These are phyloP conservation scores for Chalciporus piperatoides DNA, from an alignment of 1,284 basidiomycete genomes.

Conservation along the genomic window DNA sequence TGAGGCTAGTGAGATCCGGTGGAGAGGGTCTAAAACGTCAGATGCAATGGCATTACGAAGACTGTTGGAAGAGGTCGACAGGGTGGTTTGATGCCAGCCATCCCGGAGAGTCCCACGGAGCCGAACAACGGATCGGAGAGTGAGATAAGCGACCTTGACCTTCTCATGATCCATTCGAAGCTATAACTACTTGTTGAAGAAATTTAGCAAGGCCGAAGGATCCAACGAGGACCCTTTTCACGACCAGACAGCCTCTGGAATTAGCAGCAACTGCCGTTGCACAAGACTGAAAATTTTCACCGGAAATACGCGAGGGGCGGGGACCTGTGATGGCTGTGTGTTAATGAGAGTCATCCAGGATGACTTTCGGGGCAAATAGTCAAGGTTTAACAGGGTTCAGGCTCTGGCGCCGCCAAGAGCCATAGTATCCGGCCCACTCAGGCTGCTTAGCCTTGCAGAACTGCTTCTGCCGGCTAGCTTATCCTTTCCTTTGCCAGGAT, in stretches of 20 bases:
- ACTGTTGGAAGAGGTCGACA: neutral
- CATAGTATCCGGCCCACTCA: conserved; percentile 1
- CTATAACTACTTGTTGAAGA: neutral
- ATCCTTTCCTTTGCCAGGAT: conserved; percentile 23
- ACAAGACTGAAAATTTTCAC: conserved; percentile 32
- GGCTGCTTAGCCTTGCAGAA: neutral
- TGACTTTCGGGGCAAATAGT: conserved; percentile 34
- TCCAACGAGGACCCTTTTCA: neutral
- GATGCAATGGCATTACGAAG: conserved; percentile 23
- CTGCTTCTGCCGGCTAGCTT: conserved; percentile 14
- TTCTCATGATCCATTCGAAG: conserved; percentile 1
- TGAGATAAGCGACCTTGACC: conserved; percentile 6
- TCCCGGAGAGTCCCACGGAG: conserved; percentile 18
- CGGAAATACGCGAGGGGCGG: conserved; percentile 38
- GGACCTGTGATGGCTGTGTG: conserved; percentile 39
- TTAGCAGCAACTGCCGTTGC: conserved; percentile 13
- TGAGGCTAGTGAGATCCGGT: conserved; percentile 19
- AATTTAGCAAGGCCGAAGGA: neutral
- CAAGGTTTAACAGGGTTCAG: conserved; percentile 33
- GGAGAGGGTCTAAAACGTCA: conserved; percentile 12
- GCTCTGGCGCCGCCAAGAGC: conserved; percentile 33
- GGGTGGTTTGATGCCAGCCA: neutral
- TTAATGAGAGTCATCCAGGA: conserved; percentile 32
- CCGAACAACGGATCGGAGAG: conserved; percentile 21
- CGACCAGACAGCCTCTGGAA: neutral